Evolutionary conservation across 805 yeast genomes (phyloP), one percentile per base, ranked within the genome.

Genomic region (Wickerhamomyces hampshirensis): DNA sequence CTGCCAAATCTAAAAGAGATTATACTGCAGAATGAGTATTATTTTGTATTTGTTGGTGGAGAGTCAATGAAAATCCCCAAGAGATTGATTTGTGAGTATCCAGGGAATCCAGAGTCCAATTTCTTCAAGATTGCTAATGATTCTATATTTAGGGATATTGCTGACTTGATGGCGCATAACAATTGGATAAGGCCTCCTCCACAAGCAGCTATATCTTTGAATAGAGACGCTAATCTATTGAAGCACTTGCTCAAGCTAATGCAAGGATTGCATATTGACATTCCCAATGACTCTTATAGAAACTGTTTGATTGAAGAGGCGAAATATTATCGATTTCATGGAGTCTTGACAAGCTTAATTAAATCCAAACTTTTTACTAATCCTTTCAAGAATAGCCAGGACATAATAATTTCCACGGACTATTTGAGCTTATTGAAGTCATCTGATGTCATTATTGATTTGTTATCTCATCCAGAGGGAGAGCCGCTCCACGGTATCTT

Each of bases 101-200:
- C 75, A 3, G 96, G 95, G 0, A 87, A 89, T 53, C 24, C 24
- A 7, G 55, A 62, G 31, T 94, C 91, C 9, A 88, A 88, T 58
- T 87, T 69, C 57, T 84, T 88, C 60, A 71, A 82, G 9, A 62
- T 86, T 26, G 72, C 83, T 3, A 70, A 68, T 48, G 72, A 74
- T 23, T 63, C 77, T 1, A 55, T 79, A 15, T 64, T 75, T 40
- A 55, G 63, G 3, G 80, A 77, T 40, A 71, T 77, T 9, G 66
- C 71, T 17, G 63, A 65, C 14, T 46, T 65, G 9, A 59, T 59
- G 36, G 46, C 54, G 12, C 46, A 55, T 6, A 62, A 60, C 34
- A 65, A 70, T 26, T 58, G 80, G 47, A 58, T 83, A 3, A 61
- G 96, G 26, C 96, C 96, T 1, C 95, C 95, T 4, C 86, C 93